These are phyloP conservation scores for Monilinia laxa DNA, from an alignment of 2,329 filamentous ascomycete species.

Conservation along the genomic window DNA sequence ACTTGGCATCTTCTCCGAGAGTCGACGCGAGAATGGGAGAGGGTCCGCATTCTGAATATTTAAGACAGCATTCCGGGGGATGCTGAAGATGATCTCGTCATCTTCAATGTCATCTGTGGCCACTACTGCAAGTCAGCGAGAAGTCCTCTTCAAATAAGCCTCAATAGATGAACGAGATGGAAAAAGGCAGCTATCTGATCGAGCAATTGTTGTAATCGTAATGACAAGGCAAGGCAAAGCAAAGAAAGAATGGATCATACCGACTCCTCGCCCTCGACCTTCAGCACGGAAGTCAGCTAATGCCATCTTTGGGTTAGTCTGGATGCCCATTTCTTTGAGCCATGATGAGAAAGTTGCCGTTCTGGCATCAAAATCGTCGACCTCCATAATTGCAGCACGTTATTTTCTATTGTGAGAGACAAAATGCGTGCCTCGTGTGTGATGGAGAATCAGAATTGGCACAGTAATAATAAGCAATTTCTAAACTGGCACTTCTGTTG, in stretches of 20 bases:
- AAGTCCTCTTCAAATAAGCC: background rate
- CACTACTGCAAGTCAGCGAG: conserved; percentile 46
- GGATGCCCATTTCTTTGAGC: conserved; percentile 53
- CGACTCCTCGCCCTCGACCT: conserved; percentile 60
- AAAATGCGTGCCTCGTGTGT: conserved; percentile 13
- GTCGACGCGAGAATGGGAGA: conserved; percentile 45
- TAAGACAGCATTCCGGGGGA: conserved; percentile 60
- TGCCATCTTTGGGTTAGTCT: conserved; percentile 56
- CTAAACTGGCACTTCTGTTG: conserved; percentile 15
- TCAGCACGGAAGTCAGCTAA: conserved; percentile 56
- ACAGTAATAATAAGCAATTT: conserved; percentile 13
- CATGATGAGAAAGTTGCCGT: conserved; percentile 56
- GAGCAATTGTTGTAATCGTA: conserved; percentile 47
- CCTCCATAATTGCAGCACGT: conserved; percentile 31
- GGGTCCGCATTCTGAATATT: conserved; percentile 53
- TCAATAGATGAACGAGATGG: background rate
- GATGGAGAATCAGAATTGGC: conserved; percentile 15
- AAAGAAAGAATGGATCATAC: conserved; percentile 47
- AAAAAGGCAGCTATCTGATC: conserved; percentile 12
- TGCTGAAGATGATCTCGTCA: conserved; percentile 64
- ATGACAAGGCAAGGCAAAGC: conserved; percentile 15
- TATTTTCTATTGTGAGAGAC: background rate
- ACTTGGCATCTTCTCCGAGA: conserved; percentile 41
- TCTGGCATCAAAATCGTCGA: conserved; percentile 45
- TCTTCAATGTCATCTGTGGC: conserved; percentile 56